A percentile compares a stretch with the other conserved stretches of the same genome.
Conservation (phyloP, 2,329 filamentous ascomycete genomes). For the Diplodia sapinea region DNA sequence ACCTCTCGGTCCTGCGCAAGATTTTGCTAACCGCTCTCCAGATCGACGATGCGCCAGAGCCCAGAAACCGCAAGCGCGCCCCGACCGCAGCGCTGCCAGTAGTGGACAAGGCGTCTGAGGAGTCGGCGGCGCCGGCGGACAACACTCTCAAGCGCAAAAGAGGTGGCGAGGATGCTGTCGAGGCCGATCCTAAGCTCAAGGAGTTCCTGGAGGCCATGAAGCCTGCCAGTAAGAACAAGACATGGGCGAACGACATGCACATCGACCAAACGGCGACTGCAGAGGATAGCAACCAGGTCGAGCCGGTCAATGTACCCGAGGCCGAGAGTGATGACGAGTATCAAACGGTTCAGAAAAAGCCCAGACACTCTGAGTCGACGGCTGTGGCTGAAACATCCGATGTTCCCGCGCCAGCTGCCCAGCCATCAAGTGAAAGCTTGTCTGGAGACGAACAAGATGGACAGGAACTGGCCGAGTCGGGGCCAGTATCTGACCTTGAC, state of each 20-base stretch:
- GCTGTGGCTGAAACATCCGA: constrained; percentile 20
- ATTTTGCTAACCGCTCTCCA: constrained; percentile 22
- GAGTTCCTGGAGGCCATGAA: constrained; percentile 89
- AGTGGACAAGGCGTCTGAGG: constrained; percentile 21
- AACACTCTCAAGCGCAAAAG: constrained; percentile 71
- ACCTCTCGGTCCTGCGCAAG: constrained; percentile 9
- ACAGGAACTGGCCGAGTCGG: constrained; percentile 35
- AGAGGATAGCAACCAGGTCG: constrained; percentile 36
- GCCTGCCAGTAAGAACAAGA: constrained; percentile 67
- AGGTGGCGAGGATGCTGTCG: constrained; percentile 55
- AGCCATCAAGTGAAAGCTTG: constrained; percentile 3
- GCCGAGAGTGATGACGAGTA: constrained; percentile 78
- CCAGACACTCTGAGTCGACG: constrained; percentile 41
- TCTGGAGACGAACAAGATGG: constrained; percentile 31
- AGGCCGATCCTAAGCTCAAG: constrained; percentile 77
- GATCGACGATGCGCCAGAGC: constrained; percentile 30
- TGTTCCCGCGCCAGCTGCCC: constrained; percentile 2
- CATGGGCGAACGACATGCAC: constrained; percentile 60
- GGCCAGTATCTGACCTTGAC: constrained; percentile 74
- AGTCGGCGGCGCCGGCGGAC: constrained; percentile 34
- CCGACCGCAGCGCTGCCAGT: constrained; percentile 17
- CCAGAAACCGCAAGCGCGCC: constrained; percentile 19
- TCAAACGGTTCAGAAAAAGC: constrained; percentile 63
- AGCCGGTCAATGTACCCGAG: constrained; percentile 40
- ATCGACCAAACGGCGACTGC: constrained; percentile 32